Evolutionary conservation across 495 filamentous ascomycete genomes (phyloP).

Genomic region (Aspergillus ellipticus): DNA sequence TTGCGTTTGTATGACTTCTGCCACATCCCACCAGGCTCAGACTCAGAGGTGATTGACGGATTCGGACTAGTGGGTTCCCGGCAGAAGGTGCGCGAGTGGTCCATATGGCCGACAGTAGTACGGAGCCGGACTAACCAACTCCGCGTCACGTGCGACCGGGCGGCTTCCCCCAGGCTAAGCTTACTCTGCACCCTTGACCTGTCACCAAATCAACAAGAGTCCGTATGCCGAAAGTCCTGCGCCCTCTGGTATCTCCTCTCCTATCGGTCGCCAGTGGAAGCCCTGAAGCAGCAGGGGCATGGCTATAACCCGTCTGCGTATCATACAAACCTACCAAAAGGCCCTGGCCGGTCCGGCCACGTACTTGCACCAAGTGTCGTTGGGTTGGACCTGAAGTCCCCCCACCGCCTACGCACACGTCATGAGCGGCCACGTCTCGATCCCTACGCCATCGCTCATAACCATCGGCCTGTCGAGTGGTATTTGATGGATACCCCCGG

Average conservation of each 20-base stretch:
- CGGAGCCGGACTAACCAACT: background rate
- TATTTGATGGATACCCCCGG: background rate
- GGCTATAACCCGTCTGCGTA: background rate
- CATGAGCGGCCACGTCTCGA: constrained; percentile 6
- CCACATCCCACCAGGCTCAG: too few species aligned
- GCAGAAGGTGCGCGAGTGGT: too few species aligned
- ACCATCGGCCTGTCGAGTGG: background rate
- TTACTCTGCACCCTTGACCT: constrained; percentile 13
- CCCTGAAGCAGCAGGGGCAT: background rate
- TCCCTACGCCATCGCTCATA: background rate
- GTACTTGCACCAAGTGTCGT: background rate
- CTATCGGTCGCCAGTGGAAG: background rate
- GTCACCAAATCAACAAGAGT: constrained; percentile 13
- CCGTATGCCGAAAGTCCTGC: constrained; percentile 2
- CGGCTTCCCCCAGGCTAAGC: background rate
- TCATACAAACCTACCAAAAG: background rate
- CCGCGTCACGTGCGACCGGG: background rate
- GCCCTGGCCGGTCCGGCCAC: background rate
- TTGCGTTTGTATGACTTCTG: too few species aligned
- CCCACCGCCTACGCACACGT: constrained; percentile 12
- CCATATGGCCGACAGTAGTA: background rate
- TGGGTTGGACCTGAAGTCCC: constrained; percentile 1
- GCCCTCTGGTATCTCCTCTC: background rate
- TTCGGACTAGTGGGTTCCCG: too few species aligned
- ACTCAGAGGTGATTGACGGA: too few species aligned